Evolutionary conservation across 495 filamentous ascomycete genomes (phyloP).

Genomic region (Xylaria cubensis): DNA sequence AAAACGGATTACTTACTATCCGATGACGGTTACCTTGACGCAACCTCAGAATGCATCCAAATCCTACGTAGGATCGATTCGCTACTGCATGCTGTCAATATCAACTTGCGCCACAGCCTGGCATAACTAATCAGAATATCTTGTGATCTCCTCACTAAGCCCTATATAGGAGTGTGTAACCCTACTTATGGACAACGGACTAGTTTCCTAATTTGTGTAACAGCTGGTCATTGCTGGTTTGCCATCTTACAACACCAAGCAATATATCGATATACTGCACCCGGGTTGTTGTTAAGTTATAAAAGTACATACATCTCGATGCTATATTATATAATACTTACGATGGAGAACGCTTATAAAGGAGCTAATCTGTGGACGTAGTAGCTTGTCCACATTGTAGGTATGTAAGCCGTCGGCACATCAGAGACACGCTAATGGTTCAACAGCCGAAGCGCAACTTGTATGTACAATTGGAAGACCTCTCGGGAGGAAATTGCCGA

Average conservation of each 20-base stretch:
- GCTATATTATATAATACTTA: neutral
- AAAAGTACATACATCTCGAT: neutral
- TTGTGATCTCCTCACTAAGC: neutral
- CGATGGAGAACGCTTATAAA: too few relatives aligned
- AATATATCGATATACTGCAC: too few relatives aligned
- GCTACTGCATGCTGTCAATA: neutral
- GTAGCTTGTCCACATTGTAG: neutral
- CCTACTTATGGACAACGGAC: neutral
- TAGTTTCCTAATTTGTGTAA: neutral
- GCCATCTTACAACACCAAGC: neutral
- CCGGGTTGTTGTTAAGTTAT: too few relatives aligned
- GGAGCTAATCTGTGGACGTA: neutral
- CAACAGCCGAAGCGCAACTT: neutral
- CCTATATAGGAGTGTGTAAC: neutral
- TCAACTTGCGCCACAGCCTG: neutral
- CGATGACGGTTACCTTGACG: neutral
- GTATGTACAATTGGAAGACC: neutral
- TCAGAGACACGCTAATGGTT: neutral
- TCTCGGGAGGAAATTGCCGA: neutral
- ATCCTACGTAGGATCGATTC: neutral
- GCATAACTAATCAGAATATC: neutral
- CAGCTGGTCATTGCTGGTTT: neutral
- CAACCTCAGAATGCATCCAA: neutral
- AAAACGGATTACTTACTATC: neutral
- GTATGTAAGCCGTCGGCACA: neutral